Conservation (phyloP, 2,329 filamentous ascomycete genomes). For the Verticillium tricorpus region DNA sequence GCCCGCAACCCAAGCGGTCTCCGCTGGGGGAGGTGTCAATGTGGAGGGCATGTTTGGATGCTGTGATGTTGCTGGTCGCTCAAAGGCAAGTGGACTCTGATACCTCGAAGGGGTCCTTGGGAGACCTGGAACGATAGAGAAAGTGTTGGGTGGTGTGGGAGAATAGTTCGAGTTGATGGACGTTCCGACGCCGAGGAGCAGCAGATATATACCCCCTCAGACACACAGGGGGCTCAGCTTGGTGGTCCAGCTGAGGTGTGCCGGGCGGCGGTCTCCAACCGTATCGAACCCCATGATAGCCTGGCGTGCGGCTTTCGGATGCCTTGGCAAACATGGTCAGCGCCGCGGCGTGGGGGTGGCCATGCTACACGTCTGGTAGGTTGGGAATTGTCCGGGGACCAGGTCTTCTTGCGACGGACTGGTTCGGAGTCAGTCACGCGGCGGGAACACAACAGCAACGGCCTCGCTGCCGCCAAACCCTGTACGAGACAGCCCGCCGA, state of each 20-base stretch:
- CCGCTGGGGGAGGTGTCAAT: not conserved
- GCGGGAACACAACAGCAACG: not conserved
- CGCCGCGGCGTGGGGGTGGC: not conserved
- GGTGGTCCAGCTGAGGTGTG: not conserved
- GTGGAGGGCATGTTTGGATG: slow-evolving; percentile 1
- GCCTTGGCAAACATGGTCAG: not conserved
- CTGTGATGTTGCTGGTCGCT: too few relatives aligned
- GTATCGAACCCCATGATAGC: not conserved
- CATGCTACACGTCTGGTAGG: not conserved
- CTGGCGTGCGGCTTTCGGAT: not conserved
- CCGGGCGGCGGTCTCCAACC: not conserved
- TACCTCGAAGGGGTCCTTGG: too few relatives aligned
- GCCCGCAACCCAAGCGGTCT: not conserved
- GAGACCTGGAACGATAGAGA: not conserved
- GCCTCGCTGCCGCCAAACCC: not conserved
- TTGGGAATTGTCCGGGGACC: not conserved
- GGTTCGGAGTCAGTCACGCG: not conserved
- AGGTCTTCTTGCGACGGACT: not conserved
- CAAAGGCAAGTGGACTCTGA: too few relatives aligned
- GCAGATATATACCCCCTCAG: not conserved
- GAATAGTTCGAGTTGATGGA: not conserved
- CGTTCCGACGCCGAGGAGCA: not conserved
- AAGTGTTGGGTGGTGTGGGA: not conserved
- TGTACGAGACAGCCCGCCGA: not conserved
- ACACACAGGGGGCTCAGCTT: not conserved